Conservation (phyloP, 2,329 filamentous ascomycete species). For the Curvularia spicifera region DNA sequence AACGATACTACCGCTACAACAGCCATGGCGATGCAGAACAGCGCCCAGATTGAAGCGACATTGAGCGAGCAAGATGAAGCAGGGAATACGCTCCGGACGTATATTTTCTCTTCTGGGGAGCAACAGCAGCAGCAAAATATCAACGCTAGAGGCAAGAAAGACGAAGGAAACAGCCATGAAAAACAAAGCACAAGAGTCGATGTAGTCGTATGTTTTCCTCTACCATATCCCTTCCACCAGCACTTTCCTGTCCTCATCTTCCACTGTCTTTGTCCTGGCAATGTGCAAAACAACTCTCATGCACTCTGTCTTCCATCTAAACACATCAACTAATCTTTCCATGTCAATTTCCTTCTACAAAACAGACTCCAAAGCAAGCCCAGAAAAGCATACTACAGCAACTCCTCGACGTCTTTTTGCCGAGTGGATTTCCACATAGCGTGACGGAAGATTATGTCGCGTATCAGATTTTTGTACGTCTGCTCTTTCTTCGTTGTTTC, state of each 20-base stretch:
- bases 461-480: slow-evolving; percentile 71
- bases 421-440: slow-evolving; percentile 85
- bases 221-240: not conserved
- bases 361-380: slow-evolving; percentile 4
- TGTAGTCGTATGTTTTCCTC: not conserved
- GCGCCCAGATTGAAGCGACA: not conserved
- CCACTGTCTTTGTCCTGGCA: too few species aligned
- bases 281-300: too few species aligned
- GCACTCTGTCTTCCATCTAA: too few species aligned
- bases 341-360: not conserved
- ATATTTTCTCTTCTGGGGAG: not conserved
- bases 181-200: not conserved
- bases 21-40: not conserved
- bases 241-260: too few species aligned
- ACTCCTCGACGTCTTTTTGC: slow-evolving; percentile 77
- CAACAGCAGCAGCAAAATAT: not conserved
- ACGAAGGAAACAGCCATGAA: not conserved
- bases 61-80: not conserved
- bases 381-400: slow-evolving; percentile 38
- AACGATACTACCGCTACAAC: too few species aligned
- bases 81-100: not conserved
- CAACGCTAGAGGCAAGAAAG: not conserved
- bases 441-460: slow-evolving; percentile 84
- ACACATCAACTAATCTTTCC: too few species aligned
- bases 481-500: not conserved